These are phyloP conservation scores for Tulasnella sp. DNA, from an alignment of 768 basidiomycete genomes.

Conservation along the genomic window DNA sequence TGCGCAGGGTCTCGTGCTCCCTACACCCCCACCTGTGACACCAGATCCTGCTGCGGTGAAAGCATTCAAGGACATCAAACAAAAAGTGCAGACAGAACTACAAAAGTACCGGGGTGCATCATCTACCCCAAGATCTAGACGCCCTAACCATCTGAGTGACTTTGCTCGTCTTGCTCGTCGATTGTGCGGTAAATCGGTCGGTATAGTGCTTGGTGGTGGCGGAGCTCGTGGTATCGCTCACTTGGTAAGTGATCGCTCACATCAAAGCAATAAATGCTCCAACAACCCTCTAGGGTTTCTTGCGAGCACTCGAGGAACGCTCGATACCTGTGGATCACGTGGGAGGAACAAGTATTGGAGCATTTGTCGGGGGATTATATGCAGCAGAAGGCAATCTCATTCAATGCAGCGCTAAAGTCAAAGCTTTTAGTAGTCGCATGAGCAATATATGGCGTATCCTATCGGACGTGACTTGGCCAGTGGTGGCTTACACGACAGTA, in stretches of 20 bases:
- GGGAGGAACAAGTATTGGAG: constrained; percentile 85
- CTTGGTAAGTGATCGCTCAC: constrained; percentile 42
- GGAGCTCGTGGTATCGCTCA: constrained; percentile 83
- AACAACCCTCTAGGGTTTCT: constrained; percentile 49
- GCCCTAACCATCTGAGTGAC: constrained; percentile 75
- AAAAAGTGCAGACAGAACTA: constrained; percentile 79
- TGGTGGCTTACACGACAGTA: constrained; percentile 84
- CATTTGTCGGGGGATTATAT: constrained; percentile 87
- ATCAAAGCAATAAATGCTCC: too few species aligned
- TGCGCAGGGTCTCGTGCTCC: constrained; percentile 51
- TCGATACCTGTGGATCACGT: constrained; percentile 91
- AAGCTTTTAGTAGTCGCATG: constrained; percentile 83
- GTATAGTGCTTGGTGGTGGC: constrained; percentile 92
- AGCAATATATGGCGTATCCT: constrained; percentile 87
- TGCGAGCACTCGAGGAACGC: constrained; percentile 82
- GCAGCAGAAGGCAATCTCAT: constrained; percentile 88
- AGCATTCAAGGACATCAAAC: constrained; percentile 84
- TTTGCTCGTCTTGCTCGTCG: constrained; percentile 84
- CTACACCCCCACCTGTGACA: constrained; percentile 38
- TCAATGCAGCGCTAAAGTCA: constrained; percentile 69
- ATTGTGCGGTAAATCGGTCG: constrained; percentile 86
- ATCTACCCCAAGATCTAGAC: constrained; percentile 51
- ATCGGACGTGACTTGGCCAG: constrained; percentile 85
- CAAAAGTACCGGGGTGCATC: constrained; percentile 67
- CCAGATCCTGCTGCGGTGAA: constrained; percentile 77